Evolutionary conservation across 2,329 filamentous ascomycete genomes (phyloP), one percentile per base, ranked within the genome.

Genomic region (Teratosphaeria zuluensis): DNA sequence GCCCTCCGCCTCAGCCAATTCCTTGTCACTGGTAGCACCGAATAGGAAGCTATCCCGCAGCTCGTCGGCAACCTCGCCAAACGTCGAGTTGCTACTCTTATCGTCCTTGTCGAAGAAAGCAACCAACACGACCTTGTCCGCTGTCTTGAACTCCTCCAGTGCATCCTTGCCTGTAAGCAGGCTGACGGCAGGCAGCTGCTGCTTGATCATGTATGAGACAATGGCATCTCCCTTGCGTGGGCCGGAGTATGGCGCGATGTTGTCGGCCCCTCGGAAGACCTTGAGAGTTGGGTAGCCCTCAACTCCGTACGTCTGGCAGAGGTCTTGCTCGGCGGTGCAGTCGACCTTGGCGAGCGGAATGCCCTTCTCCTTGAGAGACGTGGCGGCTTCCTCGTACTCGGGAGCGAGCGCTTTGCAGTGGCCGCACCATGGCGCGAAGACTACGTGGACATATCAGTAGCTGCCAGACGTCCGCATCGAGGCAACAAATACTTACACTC

Each of bases 251-350:
- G 92, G 87, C 65, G 84, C 81, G 73, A 90, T 78, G 74, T 88
- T 90, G 11, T 96, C 90, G 51, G 79, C 77, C 68, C 94, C 92
- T 70, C 92, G 90, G 91, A 99, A 99, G 78, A 99, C 85, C 86
- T 97, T 99, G 73, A 99, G 85, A 66, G 94, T 99, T 63, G 94
- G 94, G 83, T 99, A 99, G 65, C 94, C 94, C 81, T 97, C 91
- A 51, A 99, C 92, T 63, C 90, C 92, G 70, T 89, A 89, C 68
- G 84, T 80, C 76, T 91, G 84, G 85, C 94, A 99, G 66, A 99
- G 87, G 35, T 95, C 90, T 63, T 86, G 80, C 81, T 99, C 90
- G 75, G 89, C 91, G 72, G 92, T 97, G 83, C 94, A 97, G 81
- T 96, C 92, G 68, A 95, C 78, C 85, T 95, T 94, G 76, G 82